Evolutionary conservation across 176 grass and related monocot genomes (phyloP).

Genomic region (Microstegium vimineum): DNA sequence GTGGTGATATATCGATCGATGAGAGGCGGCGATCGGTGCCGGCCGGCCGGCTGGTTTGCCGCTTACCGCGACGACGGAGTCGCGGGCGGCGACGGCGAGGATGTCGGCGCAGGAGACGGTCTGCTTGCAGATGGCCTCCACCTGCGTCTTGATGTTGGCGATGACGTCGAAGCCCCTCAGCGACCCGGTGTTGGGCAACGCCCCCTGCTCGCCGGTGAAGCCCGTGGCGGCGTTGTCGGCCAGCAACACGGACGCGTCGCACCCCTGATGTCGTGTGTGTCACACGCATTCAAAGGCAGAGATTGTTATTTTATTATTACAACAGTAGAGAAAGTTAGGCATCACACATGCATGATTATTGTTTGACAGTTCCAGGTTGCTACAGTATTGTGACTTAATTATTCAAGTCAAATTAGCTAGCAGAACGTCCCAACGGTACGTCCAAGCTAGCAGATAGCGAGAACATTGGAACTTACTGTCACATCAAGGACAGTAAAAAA

Average conservation of each 20-base stretch:
- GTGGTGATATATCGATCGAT: too few species aligned
- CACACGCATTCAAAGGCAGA: neutral
- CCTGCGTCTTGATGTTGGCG: conserved; percentile 58
- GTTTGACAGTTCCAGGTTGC: neutral
- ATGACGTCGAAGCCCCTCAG: conserved; percentile 53
- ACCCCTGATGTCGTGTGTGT: conserved; percentile 34
- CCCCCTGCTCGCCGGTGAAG: conserved; percentile 58
- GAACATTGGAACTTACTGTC: neutral
- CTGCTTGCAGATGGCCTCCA: conserved; percentile 49
- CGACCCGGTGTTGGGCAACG: conserved; percentile 32
- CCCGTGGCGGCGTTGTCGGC: conserved; percentile 32
- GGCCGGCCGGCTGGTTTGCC: too few species aligned
- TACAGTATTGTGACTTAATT: neutral
- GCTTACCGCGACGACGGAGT: conserved; percentile 71
- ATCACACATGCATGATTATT: neutral
- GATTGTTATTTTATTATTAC: neutral
- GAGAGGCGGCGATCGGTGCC: too few species aligned
- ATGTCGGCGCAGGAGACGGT: conserved; percentile 79
- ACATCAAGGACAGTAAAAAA: neutral
- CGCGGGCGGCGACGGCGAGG: conserved; percentile 66
- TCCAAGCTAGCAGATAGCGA: neutral
- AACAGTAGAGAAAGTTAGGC: neutral
- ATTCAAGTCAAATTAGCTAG: neutral
- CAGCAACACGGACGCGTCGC: conserved; percentile 64
- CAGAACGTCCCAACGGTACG: too few species aligned